Evolutionary conservation across 2,329 filamentous ascomycete species (phyloP), one percentile per base, ranked within the genome.

Genomic region (Sporothrix phasma): DNA sequence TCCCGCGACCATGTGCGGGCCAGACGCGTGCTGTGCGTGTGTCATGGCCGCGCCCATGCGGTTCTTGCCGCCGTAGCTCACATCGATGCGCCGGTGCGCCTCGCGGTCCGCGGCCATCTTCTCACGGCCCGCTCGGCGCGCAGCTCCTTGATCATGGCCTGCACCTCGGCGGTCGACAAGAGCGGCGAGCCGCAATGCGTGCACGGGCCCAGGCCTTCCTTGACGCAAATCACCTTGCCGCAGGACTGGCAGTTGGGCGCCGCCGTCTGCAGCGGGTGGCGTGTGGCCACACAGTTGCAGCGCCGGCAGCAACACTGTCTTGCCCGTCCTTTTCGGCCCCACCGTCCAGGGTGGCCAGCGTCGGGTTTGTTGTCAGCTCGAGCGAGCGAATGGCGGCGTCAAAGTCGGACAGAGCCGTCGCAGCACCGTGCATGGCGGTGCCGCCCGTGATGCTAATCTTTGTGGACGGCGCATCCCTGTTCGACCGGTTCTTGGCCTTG

Each of bases 201-300:
- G 74, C 94, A 99, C 0, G 93, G 93, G 0, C 93, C 93, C 0
- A 97, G 80, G 0, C 94, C 94, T 75, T 99, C 92, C 71, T 94
- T 92, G 26, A 96, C 85, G 73, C 94, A 99, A 63, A 97, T 88
- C 13, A 99, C 91, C 74, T 97, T 97, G 65, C 94, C 94, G 71
- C 94, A 99, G 51, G 83, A 87, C 17, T 95, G 78, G 73, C 94
- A 99, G 73, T 97, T 99, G 0, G 94, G 94, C 0, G 92, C 92
- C 0, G 93, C 92, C n/a, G 85, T 85, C 51, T 97, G 88, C 2
- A 97, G 82, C 0, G 93, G 90, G 74, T 99, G 94, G 1, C 90
- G 84, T 0, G 89, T 86, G 0, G 90, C 94, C 71, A 95, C 91
- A 74, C 94, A 99, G 70, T 89, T 89, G 75, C 94, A 99, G 64